Conservation (phyloP, 805 yeast species). For the Metschnikowia matae region DNA sequence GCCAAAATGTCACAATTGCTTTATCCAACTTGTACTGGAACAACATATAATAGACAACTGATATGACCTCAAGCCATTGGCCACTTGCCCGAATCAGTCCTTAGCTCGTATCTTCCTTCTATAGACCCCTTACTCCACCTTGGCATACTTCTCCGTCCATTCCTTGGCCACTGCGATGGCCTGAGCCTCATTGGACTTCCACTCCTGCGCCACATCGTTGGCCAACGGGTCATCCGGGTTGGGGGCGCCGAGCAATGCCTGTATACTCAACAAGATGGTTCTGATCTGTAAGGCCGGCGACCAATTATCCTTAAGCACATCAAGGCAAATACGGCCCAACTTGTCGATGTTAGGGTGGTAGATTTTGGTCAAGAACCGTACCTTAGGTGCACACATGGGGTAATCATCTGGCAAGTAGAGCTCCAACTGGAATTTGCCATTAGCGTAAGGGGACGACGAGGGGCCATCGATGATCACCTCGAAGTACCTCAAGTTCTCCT, state of each 20-base stretch:
- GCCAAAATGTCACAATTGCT: too few relatives aligned
- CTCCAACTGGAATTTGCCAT: slow-evolving; percentile 76
- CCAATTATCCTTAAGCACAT: slow-evolving; percentile 94
- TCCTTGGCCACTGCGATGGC: slow-evolving; percentile 79
- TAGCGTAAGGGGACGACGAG: slow-evolving; percentile 81
- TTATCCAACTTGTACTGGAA: too few relatives aligned
- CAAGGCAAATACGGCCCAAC: slow-evolving; percentile 91
- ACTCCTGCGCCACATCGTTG: slow-evolving; percentile 94
- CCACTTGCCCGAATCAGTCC: too few relatives aligned
- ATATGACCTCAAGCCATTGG: too few relatives aligned
- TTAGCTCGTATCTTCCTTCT: not conserved
- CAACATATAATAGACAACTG: too few relatives aligned
- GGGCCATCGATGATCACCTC: slow-evolving; percentile 94
- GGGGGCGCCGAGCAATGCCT: slow-evolving; percentile 91
- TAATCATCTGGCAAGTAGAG: slow-evolving; percentile 92
- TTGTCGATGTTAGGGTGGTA: slow-evolving; percentile 97
- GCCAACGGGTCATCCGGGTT: slow-evolving; percentile 98
- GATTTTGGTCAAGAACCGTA: slow-evolving; percentile 86
- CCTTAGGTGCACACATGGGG: slow-evolving; percentile 97
- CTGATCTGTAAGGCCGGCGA: slow-evolving; percentile 96
- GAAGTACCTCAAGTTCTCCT: slow-evolving; percentile 88
- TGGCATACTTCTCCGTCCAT: slow-evolving; percentile 67
- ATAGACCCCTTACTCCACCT: not conserved
- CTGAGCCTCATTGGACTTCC: slow-evolving; percentile 79
- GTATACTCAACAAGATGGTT: slow-evolving; percentile 85